Evolutionary conservation across 306 rosid genomes (phyloP).

Genomic region (Dryas alaskensis): DNA sequence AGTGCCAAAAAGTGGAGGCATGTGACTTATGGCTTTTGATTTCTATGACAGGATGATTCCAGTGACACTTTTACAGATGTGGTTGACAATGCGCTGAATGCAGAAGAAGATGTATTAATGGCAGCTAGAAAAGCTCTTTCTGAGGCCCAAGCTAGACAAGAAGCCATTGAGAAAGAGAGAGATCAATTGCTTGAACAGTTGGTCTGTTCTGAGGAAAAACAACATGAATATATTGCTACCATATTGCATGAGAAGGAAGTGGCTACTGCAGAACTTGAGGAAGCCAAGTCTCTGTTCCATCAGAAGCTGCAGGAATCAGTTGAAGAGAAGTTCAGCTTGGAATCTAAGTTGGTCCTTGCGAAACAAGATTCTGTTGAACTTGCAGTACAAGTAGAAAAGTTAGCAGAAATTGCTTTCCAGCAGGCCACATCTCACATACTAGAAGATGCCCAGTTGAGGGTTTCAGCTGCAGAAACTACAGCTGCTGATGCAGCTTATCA

Average conservation of each 20-base stretch:
- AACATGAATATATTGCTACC: constrained; percentile 50
- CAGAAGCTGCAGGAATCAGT: constrained; percentile 57
- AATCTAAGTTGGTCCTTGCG: constrained; percentile 66
- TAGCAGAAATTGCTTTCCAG: constrained; percentile 69
- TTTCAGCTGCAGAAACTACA: constrained; percentile 68
- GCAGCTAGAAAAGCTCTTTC: constrained; percentile 46
- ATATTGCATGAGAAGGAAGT: constrained; percentile 64
- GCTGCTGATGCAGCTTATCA: constrained; percentile 64
- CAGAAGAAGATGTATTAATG: constrained; percentile 41
- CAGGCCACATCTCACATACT: constrained; percentile 77
- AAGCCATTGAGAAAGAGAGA: constrained; percentile 58
- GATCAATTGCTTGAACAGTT: constrained; percentile 60
- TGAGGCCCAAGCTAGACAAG: constrained; percentile 48
- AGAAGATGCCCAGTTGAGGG: constrained; percentile 64
- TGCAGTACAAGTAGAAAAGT: constrained; percentile 75
- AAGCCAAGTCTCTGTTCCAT: constrained; percentile 53
- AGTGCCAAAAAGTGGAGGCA: constrained; percentile 10
- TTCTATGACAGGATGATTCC: constrained; percentile 53
- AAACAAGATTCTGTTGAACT: constrained; percentile 72
- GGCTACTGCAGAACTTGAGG: constrained; percentile 62
- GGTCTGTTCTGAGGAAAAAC: constrained; percentile 50
- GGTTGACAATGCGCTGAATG: constrained; percentile 31
- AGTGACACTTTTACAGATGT: constrained; percentile 38
- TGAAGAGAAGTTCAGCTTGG: constrained; percentile 56
- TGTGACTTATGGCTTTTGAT: constrained; percentile 38